phyloP scores from a whole-genome alignment of 768 basidiomycete genomes.

The Lyophyllum shimeji region DNA sequence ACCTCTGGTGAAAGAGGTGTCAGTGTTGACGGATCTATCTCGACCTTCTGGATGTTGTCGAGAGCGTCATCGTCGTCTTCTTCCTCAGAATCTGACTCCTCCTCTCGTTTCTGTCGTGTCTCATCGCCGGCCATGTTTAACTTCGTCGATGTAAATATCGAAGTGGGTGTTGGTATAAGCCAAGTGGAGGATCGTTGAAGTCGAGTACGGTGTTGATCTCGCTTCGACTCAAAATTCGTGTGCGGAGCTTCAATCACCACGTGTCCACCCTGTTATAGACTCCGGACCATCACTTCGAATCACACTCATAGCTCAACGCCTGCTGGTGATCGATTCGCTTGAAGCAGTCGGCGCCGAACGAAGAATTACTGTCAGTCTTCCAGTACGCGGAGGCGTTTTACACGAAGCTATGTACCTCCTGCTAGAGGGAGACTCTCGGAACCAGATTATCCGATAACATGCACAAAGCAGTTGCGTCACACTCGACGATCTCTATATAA shows the following conservation, averaged over 20 bases:
- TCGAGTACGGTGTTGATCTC: background rate
- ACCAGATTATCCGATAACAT: slow-evolving; percentile 2
- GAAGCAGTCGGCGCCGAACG: too few relatives aligned
- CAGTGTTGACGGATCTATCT: slow-evolving; percentile 79
- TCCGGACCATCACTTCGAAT: background rate
- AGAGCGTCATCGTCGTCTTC: slow-evolving; percentile 55
- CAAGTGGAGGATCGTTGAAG: background rate
- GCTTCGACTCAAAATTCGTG: slow-evolving; percentile 10
- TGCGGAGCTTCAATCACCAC: slow-evolving; percentile 20
- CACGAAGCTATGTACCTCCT: too few relatives aligned
- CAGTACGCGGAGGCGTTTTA: too few relatives aligned
- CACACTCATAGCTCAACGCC: too few relatives aligned
- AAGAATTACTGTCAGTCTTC: too few relatives aligned
- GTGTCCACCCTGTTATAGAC: slow-evolving; percentile 9
- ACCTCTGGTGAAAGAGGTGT: slow-evolving; percentile 89
- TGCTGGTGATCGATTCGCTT: too few relatives aligned
- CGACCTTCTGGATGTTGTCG: slow-evolving; percentile 60
- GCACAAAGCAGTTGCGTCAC: slow-evolving; percentile 16
- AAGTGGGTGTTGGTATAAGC: background rate
- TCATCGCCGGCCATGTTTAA: slow-evolving; percentile 66
- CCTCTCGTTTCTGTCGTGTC: slow-evolving; percentile 58
- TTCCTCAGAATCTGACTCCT: slow-evolving; percentile 71
- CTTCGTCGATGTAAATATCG: background rate
- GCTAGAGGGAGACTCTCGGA: background rate
- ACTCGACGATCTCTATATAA: slow-evolving; percentile 1